These are phyloP conservation scores for Tulasnella sp. DNA, from an alignment of 768 basidiomycete species.

Conservation along the genomic window DNA sequence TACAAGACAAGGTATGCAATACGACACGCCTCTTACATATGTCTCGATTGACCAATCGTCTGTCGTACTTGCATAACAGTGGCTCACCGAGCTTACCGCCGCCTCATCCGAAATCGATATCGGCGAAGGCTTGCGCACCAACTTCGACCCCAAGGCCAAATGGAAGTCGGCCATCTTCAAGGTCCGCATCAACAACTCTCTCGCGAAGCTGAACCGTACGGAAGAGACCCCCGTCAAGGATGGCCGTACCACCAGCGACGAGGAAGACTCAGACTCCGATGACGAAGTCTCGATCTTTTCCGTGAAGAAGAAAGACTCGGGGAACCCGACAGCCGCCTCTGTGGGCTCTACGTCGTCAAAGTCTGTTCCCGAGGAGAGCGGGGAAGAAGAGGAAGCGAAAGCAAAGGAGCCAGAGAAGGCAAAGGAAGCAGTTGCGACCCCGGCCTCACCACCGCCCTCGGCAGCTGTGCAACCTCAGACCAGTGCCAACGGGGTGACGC, in stretches of 20 bases:
- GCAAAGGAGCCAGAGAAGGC: not conserved
- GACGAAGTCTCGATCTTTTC: slow-evolving; percentile 16
- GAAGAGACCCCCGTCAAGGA: slow-evolving; percentile 7
- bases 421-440: slow-evolving; percentile 11
- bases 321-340: not conserved
- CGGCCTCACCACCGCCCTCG: not conserved
- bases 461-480: not conserved
- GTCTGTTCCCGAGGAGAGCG: not conserved
- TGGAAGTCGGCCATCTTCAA: slow-evolving; percentile 73
- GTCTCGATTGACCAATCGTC: not conserved
- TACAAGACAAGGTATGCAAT: slow-evolving; percentile 61
- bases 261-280: slow-evolving; percentile 14
- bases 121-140: slow-evolving; percentile 68
- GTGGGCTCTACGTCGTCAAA: not conserved
- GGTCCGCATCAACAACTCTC: slow-evolving; percentile 46
- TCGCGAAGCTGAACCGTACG: not conserved
- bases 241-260: slow-evolving; percentile 33
- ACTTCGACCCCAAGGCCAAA: slow-evolving; percentile 74
- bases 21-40: too few relatives aligned
- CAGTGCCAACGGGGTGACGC: not conserved
- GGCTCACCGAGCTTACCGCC: slow-evolving; percentile 66
- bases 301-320: not conserved
- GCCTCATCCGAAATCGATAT: slow-evolving; percentile 77
- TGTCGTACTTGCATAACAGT: slow-evolving; percentile 49
- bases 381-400: not conserved